Base-by-base conservation (phyloP, 306 rosid species). In the Pyrus pyrifolia region DNA sequence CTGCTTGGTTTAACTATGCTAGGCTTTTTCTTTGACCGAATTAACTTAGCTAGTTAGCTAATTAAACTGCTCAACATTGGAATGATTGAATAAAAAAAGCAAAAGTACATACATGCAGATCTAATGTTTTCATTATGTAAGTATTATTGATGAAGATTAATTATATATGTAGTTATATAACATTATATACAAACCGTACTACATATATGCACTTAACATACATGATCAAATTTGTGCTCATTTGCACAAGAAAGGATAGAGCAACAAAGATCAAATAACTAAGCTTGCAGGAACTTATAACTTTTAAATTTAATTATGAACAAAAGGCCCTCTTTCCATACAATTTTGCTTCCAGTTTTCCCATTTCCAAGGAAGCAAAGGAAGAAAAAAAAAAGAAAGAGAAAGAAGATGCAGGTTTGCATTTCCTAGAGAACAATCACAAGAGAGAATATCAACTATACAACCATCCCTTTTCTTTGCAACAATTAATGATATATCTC, bases 381-480 rank as follows among this genome's bases (percentile, higher is more conserved):
- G 27, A 15, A 31, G 15, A 45, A 45, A 59, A 46, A 59, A 46
- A 30, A 59, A 46, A 58, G 38, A 59, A 31, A 63, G 46, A 78
- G 45, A 78, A 45, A 42, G 52, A 69, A 40, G 11, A 29, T 40
- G 19, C 62, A 17, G 21, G 59, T 68, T 70, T 72, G 59, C 53
- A 76, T 76, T 78, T 68, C 70, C 67, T n/a, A 81, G 79, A 76
- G 83, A 81, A 85, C 77, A 85, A 79, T 81, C 76, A 63, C 66
- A 45, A 44, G 60, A 55, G 60, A 25, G 57, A 57, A 25, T 67
- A 75, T 75, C 60, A 69, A 38, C 31, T 18, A 65, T 18, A 23
- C 68, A 53, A 49, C 11, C 74, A 80, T 77, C 46, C 61, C 61
- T 33, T 58, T 27, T 23, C 18, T 35, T 27, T 11, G 25, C 31